These are phyloP conservation scores for Dothideomycetes sp. DNA, from an alignment of 2,329 filamentous ascomycete genomes.

Conservation along the genomic window DNA sequence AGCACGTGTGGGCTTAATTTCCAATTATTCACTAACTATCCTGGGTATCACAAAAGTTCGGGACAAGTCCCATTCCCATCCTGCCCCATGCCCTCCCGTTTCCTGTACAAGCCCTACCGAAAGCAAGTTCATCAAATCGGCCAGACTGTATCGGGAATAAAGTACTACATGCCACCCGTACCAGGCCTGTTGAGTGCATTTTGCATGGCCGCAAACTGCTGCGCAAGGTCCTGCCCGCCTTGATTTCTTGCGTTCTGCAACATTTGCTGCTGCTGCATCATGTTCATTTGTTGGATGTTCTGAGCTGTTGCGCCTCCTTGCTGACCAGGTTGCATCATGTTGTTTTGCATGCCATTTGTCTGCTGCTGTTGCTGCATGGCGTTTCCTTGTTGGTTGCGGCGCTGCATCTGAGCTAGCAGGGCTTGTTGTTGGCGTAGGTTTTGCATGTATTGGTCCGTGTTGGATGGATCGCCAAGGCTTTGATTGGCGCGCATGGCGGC, in stretches of 20 bases:
- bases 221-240: conserved; percentile 11
- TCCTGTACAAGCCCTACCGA: too few relatives aligned
- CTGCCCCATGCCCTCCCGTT: too few relatives aligned
- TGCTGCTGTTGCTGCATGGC: conserved; percentile 12
- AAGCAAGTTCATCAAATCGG: too few relatives aligned
- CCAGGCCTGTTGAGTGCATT: conserved; percentile 15
- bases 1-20: too few relatives aligned
- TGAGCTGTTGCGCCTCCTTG: conserved; percentile 11
- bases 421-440: conserved; percentile 19
- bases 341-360: conserved; percentile 8
- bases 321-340: too few relatives aligned
- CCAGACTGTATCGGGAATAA: too few relatives aligned
- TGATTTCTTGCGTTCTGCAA: conserved; percentile 8
- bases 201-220: conserved; percentile 20
- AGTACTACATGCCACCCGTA: too few relatives aligned
- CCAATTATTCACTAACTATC: too few relatives aligned
- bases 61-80: too few relatives aligned
- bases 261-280: conserved; percentile 13
- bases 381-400: conserved; percentile 5
- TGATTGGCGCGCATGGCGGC: conserved; percentile 10
- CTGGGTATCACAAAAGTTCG: too few relatives aligned
- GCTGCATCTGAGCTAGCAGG: conserved; percentile 13
- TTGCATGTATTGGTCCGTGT: conserved; percentile 24
- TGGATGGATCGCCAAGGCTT: conserved; percentile 15
- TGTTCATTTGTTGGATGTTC: conserved; percentile 13